Percentiles rank a stretch among this genome's conserved stretches.
phyloP scores from a whole-genome alignment of 140 eudicot genomes.

The Bidens hawaiensis region DNA sequence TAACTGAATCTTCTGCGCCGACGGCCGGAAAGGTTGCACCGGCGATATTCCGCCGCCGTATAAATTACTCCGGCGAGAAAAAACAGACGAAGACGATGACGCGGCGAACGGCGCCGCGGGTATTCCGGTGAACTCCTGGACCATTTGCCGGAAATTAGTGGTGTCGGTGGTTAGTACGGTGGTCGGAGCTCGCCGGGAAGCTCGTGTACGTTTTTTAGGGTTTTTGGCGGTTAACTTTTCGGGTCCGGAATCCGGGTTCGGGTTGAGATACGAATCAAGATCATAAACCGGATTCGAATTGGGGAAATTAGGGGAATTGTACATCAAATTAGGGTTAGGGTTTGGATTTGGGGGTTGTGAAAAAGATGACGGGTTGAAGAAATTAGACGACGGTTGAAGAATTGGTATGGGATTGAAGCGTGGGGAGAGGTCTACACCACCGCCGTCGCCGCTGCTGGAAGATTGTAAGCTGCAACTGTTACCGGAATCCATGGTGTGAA shows the following conservation, averaged over 20 bases:
- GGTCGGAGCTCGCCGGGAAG: constrained; percentile 83
- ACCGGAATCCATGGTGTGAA: constrained; percentile 47
- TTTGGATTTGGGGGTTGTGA: constrained; percentile 27
- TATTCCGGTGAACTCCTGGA: constrained; percentile 79
- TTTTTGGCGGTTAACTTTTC: constrained; percentile 18
- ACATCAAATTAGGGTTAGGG: constrained; percentile 25
- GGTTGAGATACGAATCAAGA: constrained; percentile 11
- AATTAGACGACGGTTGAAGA: constrained; percentile 16
- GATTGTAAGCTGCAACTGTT: constrained; percentile 51
- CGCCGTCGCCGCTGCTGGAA: constrained; percentile 13
- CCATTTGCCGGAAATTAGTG: constrained; percentile 77
- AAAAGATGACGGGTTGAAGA: constrained; percentile 31
- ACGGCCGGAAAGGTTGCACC: constrained; percentile 46
- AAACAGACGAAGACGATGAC: constrained; percentile 13
- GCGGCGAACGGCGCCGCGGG: constrained; percentile 56
- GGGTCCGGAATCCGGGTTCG: neutral
- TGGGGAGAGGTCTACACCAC: constrained; percentile 14
- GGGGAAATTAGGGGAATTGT: constrained; percentile 37
- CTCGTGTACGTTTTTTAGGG: constrained; percentile 66
- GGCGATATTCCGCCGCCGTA: constrained; percentile 38
- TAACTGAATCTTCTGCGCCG: constrained; percentile 42
- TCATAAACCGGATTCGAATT: constrained; percentile 24
- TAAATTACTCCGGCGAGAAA: constrained; percentile 44
- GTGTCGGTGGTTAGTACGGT: constrained; percentile 79
- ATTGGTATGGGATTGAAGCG: constrained; percentile 16